These are phyloP conservation scores for Penicillium dipodomyicola DNA, from an alignment of 495 filamentous ascomycete species.

Conservation along the genomic window DNA sequence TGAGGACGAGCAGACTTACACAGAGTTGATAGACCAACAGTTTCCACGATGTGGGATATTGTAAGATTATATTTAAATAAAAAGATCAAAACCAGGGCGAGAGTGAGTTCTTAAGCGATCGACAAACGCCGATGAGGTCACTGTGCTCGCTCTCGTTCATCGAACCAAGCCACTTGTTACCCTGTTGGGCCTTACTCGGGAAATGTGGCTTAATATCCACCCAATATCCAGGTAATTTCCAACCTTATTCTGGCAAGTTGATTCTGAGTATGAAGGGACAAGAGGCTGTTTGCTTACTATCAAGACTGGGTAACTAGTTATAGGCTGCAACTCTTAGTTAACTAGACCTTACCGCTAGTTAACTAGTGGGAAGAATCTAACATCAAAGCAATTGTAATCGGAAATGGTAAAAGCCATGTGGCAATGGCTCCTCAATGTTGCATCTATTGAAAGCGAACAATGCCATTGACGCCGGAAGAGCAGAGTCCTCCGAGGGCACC, in stretches of 20 bases:
- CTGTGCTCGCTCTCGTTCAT: conserved; percentile 9
- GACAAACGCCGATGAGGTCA: conserved; percentile 26
- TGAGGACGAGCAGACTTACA: neutral
- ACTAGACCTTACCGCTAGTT: neutral
- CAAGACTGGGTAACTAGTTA: conserved; percentile 1
- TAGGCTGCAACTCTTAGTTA: conserved; percentile 6
- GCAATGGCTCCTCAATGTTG: neutral
- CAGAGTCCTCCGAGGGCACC: neutral
- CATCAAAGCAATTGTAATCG: neutral
- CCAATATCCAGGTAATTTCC: neutral
- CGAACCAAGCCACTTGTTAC: conserved; percentile 6
- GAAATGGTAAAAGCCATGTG: neutral
- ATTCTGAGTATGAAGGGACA: neutral
- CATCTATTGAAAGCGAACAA: neutral
- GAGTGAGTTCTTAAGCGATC: conserved; percentile 17
- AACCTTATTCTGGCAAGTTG: neutral
- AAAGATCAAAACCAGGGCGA: neutral
- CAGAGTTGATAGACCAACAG: neutral
- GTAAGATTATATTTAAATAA: neutral
- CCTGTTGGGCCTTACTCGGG: neutral
- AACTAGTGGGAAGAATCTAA: neutral
- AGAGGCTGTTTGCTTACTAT: neutral
- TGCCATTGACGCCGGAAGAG: conserved; percentile 1
- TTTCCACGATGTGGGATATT: neutral
- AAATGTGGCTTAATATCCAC: conserved; percentile 2